These are phyloP conservation scores for Thalassiosira profunda DNA, from an alignment of 108 stramenopile genomes.

Conservation along the genomic window DNA sequence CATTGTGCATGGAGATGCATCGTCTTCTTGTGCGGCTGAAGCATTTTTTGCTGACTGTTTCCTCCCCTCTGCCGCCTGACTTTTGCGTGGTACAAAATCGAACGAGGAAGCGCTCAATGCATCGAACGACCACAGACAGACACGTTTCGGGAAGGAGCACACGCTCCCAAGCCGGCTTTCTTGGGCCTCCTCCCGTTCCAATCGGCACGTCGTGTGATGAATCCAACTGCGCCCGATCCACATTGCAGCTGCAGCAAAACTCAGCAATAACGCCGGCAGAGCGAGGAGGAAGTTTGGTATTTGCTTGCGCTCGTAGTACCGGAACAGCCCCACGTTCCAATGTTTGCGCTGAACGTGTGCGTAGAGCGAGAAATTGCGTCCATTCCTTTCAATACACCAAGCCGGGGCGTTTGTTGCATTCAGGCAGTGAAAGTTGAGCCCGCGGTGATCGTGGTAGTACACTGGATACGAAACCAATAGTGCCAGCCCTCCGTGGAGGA, in stretches of 20 bases:
- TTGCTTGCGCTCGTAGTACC: slow-evolving; percentile 81
- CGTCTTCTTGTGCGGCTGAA: too few species aligned
- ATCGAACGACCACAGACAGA: slow-evolving; percentile 31
- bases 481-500: slow-evolving; percentile 23
- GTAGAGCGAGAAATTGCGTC: slow-evolving; percentile 72
- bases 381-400: slow-evolving; percentile 43
- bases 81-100: not conserved
- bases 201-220: not conserved
- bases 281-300: slow-evolving; percentile 89
- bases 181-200: slow-evolving; percentile 21
- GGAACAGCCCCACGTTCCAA: slow-evolving; percentile 90
- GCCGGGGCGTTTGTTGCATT: slow-evolving; percentile 14
- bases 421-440: slow-evolving; percentile 57
- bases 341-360: slow-evolving; percentile 76
- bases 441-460: slow-evolving; percentile 61
- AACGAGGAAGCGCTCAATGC: slow-evolving; percentile 34
- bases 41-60: too few species aligned
- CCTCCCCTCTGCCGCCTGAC: too few species aligned
- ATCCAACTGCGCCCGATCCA: slow-evolving; percentile 72
- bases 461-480: slow-evolving; percentile 51
- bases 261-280: slow-evolving; percentile 58
- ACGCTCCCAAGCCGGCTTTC: too few species aligned
- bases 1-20: too few species aligned
- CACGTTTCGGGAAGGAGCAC: too few species aligned
- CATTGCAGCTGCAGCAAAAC: slow-evolving; percentile 36